Base-by-base conservation (phyloP, 2,329 filamentous ascomycete species). In the Paracorniculantispora psalliotae region DNA sequence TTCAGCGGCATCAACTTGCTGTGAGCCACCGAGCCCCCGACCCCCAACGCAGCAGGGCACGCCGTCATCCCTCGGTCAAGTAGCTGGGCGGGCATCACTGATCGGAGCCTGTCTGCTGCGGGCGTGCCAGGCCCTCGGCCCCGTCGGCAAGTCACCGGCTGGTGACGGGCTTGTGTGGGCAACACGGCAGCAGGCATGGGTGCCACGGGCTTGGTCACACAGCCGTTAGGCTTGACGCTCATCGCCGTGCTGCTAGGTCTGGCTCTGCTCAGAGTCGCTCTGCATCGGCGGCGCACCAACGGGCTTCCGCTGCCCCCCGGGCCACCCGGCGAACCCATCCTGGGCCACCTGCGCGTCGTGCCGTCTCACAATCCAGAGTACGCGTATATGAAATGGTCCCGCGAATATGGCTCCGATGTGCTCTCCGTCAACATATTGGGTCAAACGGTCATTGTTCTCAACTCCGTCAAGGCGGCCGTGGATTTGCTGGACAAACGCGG, bases 341-440 rank as follows among this genome's bases (percentile, higher is more conserved):
- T 77, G 6, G 79, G 79, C 4, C 78, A 77, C 53, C 63, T 72
- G 6, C 73, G 75, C 3, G 70, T 82, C 57, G 71, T 77, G 12
- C 79, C 72, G 0, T 64, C 65, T 3, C 63, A 69, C 53, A 68
- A 67, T 47, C 69, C 71, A 3, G 69, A 71, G 33, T 66, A 67
- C 48, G 64, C 65, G 5, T 73, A 71, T 57, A 67, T 69, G 60
- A 58, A 60, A 41, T 69, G 67, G 67, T 68, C 67, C 1, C 60
- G 66, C 13, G 60, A 71, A 88, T 72, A 89, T 89, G 70, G 84
- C 1, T 71, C 69, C 23, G 69, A 71, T 35, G 61, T 71, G 2
- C 46, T 71, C 2, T 76, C 63, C 60, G 71, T 63, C 70, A 72
- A 62, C 59, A 69, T 68, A 19, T 62, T 73, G 7, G 71, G 70